A percentile compares a stretch with the other conserved stretches of the same genome.
These are phyloP conservation scores for Ilex aquifolium DNA, from an alignment of 257 asterid species.

Conservation along the genomic window DNA sequence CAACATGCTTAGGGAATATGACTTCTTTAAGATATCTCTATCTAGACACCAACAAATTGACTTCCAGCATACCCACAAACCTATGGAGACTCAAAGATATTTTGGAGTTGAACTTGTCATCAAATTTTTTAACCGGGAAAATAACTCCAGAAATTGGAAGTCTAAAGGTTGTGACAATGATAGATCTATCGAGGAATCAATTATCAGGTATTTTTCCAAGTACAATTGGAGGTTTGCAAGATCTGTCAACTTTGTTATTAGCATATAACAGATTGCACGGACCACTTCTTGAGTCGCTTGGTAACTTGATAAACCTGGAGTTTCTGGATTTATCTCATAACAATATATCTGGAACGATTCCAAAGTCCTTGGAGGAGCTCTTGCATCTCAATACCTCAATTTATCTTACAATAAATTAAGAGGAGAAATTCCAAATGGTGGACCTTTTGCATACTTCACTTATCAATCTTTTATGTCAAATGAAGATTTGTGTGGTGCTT, in stretches of 20 bases:
- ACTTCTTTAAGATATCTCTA: not conserved
- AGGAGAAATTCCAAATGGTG: constrained; percentile 24
- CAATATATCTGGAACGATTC: constrained; percentile 23
- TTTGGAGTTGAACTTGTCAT: constrained; percentile 14
- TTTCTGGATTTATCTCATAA: constrained; percentile 21
- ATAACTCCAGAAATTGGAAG: constrained; percentile 18
- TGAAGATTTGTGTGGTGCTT: constrained; percentile 18
- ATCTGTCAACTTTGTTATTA: constrained; percentile 9
- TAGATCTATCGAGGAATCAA: constrained; percentile 29
- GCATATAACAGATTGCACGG: constrained; percentile 24
- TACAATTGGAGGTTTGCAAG: constrained; percentile 8
- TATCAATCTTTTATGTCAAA: constrained; percentile 16
- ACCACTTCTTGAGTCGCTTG: constrained; percentile 18
- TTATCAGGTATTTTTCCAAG: constrained; percentile 24
- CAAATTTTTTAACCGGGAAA: constrained; percentile 20
- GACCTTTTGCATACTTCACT: constrained; percentile 18
- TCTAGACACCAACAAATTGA: constrained; percentile 17
- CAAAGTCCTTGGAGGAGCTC: constrained; percentile 17
- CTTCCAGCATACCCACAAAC: constrained; percentile 17
- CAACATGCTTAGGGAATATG: constrained; percentile 23
- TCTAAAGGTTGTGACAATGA: not conserved
- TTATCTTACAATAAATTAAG: constrained; percentile 15
- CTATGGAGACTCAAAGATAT: constrained; percentile 25
- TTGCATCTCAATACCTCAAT: constrained; percentile 5
- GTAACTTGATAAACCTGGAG: constrained; percentile 6